phyloP scores from a whole-genome alignment of 1,139 yeast genomes.

The Sugiyamaella paludigena region DNA sequence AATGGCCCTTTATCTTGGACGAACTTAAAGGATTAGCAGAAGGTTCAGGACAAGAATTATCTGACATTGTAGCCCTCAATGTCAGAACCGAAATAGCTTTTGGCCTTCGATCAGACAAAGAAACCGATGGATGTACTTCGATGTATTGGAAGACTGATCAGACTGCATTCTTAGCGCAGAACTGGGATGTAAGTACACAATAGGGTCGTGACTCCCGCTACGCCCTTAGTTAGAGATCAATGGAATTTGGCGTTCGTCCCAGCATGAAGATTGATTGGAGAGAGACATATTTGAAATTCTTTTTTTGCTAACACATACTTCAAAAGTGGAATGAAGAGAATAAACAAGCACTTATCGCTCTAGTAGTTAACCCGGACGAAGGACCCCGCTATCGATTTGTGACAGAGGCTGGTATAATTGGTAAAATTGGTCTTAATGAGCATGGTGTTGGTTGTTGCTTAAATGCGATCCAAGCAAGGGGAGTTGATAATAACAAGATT shows the following conservation, averaged over 20 bases:
- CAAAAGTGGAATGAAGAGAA: conserved; percentile 33
- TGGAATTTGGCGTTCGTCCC: too few species aligned
- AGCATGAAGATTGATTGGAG: too few species aligned
- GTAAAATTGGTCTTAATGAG: conserved; percentile 39
- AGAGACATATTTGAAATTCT: too few species aligned
- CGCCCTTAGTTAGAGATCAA: too few species aligned
- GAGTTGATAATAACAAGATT: conserved; percentile 30
- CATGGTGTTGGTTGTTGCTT: conserved; percentile 37
- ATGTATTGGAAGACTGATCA: conserved; percentile 27
- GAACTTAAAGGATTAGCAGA: conserved; percentile 39
- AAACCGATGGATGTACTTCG: conserved; percentile 40
- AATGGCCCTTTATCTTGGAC: conserved; percentile 33
- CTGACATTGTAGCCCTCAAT: conserved; percentile 37
- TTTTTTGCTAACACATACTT: neutral
- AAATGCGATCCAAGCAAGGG: conserved; percentile 37
- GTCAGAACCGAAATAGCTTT: conserved; percentile 38
- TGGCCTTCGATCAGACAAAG: conserved; percentile 26
- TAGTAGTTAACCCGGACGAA: conserved; percentile 28
- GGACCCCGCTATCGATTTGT: conserved; percentile 33
- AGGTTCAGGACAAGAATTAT: conserved; percentile 34
- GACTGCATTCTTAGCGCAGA: conserved; percentile 31
- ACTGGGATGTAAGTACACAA: conserved; percentile 34
- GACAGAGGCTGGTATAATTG: conserved; percentile 40
- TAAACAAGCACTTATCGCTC: conserved; percentile 30
- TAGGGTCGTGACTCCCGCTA: too few species aligned